Evolutionary conservation across 257 asterid species (phyloP), one percentile per base, ranked within the genome.

Genomic region (Paulownia fortunei): DNA sequence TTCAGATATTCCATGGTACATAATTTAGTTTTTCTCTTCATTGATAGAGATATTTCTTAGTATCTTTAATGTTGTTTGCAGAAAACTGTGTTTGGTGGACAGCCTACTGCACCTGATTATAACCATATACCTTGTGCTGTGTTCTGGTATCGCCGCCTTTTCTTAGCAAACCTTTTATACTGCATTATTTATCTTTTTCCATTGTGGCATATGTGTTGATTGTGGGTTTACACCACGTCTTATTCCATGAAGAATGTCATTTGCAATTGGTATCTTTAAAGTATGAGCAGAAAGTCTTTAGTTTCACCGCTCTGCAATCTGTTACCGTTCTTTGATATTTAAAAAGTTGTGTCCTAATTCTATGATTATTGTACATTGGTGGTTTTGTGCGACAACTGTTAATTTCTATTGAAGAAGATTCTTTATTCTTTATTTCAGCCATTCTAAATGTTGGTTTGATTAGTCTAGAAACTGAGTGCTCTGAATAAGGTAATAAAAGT

Each of bases 71-170:
- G 67, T n/a, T n/a, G n/a, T n/a, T 34, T 82, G 86, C 89, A 96
- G 99, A 96, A 93, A 88, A 93, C 99, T 77, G 97, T 86, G 64
- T 96, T 96, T 66, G 98, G 96, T 80, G 97, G 97, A 47, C 82
- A 89, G 82, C 97, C 96, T 55, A 86, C 82, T 6, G 87, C 88
- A 80, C 89, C 96, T 23, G 97, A 93, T 87, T 88, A 96, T 49
- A 64, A 52, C 27, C 69, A 93, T 76, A 68, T 96, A 72, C 97
- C 99, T 64, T 92, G 90, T 81, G 99, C 98, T 23, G 97, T 91
- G 55, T 96, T 96, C 94, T 88, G 98, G 99, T 96, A 94, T 52
- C 21, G n/a, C 72, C 76, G 21, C 42, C 68, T 77, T 67, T 66
- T 58, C 47, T 73, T 19, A 36, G 13, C 73, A 24, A 47, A 23